A percentile compares a stretch with the other conserved stretches of the same genome.
These are phyloP conservation scores for Parastagonospora avenae DNA, from an alignment of 2,329 filamentous ascomycete species.

Conservation along the genomic window DNA sequence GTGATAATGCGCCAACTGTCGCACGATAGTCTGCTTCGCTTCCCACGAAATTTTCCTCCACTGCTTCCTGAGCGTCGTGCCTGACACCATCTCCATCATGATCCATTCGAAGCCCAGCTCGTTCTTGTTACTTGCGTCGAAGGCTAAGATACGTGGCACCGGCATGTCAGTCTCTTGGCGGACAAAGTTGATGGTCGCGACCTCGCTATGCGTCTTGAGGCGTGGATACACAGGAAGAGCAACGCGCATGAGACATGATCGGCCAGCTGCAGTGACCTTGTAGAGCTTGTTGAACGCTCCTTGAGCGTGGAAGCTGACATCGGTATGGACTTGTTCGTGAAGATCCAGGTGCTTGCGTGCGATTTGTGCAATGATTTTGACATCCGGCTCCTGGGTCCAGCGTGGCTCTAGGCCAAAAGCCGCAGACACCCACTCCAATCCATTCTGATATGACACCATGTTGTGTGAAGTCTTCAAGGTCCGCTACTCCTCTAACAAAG, in stretches of 20 bases:
- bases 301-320: constrained; percentile 7
- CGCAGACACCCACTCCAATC: constrained; percentile 3
- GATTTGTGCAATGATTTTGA: constrained; percentile 1
- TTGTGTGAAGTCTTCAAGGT: not conserved
- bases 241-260: constrained; percentile 32
- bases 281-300: constrained; percentile 17
- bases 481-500: no score
- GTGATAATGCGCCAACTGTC: constrained; percentile 4
- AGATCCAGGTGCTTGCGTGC: constrained; percentile 3
- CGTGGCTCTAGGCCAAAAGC: constrained; percentile 3
- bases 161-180: constrained; percentile 18
- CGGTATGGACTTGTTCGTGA: not conserved
- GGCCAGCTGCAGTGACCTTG: not conserved
- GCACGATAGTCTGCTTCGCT: constrained; percentile 1
- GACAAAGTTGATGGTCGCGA: constrained; percentile 24
- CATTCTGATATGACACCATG: constrained; percentile 3
- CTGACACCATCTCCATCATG: constrained; percentile 25
- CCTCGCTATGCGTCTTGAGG: constrained; percentile 20
- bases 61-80: not conserved
- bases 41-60: constrained; percentile 7
- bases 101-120: constrained; percentile 33
- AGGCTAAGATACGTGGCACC: constrained; percentile 19
- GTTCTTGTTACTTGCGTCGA: constrained; percentile 11
- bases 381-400: constrained; percentile 5
- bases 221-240: constrained; percentile 20